Evolutionary conservation across 495 filamentous ascomycete species (phyloP), one percentile per base, ranked within the genome.

Genomic region (Apiosordaria backusii): DNA sequence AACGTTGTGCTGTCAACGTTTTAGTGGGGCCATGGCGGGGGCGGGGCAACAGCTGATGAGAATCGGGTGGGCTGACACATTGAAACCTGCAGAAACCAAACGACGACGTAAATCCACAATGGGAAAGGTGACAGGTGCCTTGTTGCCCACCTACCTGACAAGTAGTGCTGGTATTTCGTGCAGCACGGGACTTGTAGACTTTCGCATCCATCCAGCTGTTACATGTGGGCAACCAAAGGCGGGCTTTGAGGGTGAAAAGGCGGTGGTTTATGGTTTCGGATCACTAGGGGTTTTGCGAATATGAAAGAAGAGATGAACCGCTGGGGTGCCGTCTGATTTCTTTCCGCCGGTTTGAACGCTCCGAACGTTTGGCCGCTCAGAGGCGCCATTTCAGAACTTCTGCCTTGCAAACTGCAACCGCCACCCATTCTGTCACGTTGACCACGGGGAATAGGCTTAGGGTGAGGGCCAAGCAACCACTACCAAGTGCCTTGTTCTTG

Each of bases 21-120:
- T 45, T 40, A 27, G 59, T 61, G 59, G 59, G 29, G 59, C 19
- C 21, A 27, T 61, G 29, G 59, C 59, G 59, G 59, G 59, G 59
- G 59, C 26, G 59, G 59, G 59, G 59, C 27, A 4, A 26, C 16
- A 29, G 21, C 16, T 54, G 18, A 54, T 54, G 50, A 18, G 21
- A 22, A 23, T 45, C 35, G 10, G 35, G 35, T 45, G 35, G 35
- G 35, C 35, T 45, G 35, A 45, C 35, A 7, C 35, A 45, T 45
- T 15, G 10, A 45, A 45, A 45, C 35, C 9, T 13, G 16, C 35
- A 45, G 35, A 13, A n/a, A 15, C 35, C 35, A 23, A 23, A 55
- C 21, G 19, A 55, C 22, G 52, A 55, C 18, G 52, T 50, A 23
- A 19, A 55, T 19, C 52, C 52, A 7, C 16, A 55, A 19, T 23